phyloP scores from a whole-genome alignment of 73 alveolate genomes.

The Paramecium biaurelia region DNA sequence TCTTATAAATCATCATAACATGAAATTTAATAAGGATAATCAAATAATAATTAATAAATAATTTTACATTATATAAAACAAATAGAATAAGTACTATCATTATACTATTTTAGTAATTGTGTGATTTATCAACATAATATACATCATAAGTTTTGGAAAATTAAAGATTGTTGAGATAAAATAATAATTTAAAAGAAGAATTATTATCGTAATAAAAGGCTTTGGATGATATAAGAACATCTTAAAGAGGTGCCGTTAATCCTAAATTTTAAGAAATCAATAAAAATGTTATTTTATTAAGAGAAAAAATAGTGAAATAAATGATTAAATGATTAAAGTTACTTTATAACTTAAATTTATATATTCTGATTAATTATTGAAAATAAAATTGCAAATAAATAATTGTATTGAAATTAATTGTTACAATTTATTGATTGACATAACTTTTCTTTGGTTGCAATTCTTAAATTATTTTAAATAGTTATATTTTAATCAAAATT shows the following conservation, averaged over 20 bases:
- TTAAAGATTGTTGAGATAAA: not conserved
- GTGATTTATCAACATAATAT: constrained; percentile 18
- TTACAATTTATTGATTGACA: no score
- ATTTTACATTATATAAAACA: not conserved
- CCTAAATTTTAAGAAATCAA: constrained; percentile 7
- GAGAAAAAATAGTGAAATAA: not conserved
- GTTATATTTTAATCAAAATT: no score
- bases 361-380: no score
- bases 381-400: no score
- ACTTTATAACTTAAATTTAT: not conserved
- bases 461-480: no score
- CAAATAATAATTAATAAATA: not conserved
- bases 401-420: no score
- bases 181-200: not conserved
- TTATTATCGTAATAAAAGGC: not conserved
- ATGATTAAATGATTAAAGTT: not conserved
- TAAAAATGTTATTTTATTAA: not conserved
- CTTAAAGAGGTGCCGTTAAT: not conserved
- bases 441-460: no score
- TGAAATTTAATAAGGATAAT: not conserved
- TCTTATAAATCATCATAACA: not conserved
- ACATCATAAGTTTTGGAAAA: not conserved
- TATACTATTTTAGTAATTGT: not conserved
- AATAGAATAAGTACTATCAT: not conserved
- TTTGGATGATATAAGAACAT: not conserved